Evolutionary conservation across 2,329 filamentous ascomycete genomes (phyloP), one percentile per base, ranked within the genome.

Genomic region (Madurella fahalii): DNA sequence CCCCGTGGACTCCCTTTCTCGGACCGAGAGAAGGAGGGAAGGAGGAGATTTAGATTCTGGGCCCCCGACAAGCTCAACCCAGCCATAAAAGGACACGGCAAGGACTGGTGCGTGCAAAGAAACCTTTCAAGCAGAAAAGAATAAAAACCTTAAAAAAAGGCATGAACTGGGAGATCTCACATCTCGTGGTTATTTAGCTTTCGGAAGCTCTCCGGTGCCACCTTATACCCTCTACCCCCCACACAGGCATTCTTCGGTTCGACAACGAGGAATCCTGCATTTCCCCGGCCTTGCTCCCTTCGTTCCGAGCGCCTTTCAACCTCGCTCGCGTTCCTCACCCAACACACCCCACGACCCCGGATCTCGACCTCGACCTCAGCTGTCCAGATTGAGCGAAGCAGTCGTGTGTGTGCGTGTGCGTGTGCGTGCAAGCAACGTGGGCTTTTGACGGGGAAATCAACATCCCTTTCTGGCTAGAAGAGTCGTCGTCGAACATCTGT

Each of bases 221-320:
- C 52, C 54, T 54, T 44, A 47, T 52, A 58, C 56, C 47, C 59
- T 57, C 47, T 48, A 46, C 48, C 47, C 37, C 47, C 52, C 53
- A 50, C 44, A 56, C 53, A 63, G 61, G 61, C 72, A 76, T 77
- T 75, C 73, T 73, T 74, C 69, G 69, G 68, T 66, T 67, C 67
- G 67, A 67, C 68, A 58, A 68, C 67, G 66, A 73, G 70, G 73
- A 75, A 75, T 72, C 72, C 67, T 52, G 65, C 66, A 62, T 65
- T 37, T 66, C 68, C 66, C 69, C 63, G 63, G 64, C 62, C 61
- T 64, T 64, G 50, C 68, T 66, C 69, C 70, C 71, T 73, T 68
- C 67, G 66, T 67, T 61, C 61, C 58, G 56, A 56, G 53, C 43
- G 34, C 41, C 40, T 57, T 51, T 32, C 18, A 40, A 49, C 37